Evolutionary conservation across 1,139 yeast species (phyloP).

Genomic region (Suhomyces bribrorum): DNA sequence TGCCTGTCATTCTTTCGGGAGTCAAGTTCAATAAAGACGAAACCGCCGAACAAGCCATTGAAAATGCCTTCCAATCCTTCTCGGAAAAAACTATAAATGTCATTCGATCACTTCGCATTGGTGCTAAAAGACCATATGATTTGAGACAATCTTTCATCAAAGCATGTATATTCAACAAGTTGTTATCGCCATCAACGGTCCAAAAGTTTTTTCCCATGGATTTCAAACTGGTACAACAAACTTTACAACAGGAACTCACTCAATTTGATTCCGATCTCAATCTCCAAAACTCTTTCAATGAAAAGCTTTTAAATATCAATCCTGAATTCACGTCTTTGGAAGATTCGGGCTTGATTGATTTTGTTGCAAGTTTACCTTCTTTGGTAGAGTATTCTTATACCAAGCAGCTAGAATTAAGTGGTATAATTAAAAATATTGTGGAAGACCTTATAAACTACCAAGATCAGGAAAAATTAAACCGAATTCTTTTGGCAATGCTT

Average conservation of each 20-base stretch:
- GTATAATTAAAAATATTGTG: conserved; percentile 33
- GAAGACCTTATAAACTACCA: conserved; percentile 41
- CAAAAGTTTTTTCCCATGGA: conserved; percentile 43
- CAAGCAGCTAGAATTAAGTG: conserved; percentile 39
- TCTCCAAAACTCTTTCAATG: conserved; percentile 21
- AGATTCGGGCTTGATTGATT: conserved; percentile 51
- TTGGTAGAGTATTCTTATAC: conserved; percentile 43
- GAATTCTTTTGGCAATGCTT: conserved; percentile 50
- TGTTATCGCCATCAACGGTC: conserved; percentile 45
- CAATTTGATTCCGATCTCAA: conserved; percentile 13
- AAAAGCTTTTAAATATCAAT: conserved; percentile 46
- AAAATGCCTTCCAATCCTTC: conserved; percentile 20
- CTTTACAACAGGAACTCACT: conserved; percentile 11
- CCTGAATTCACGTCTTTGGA: conserved; percentile 57
- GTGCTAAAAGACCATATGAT: conserved; percentile 38
- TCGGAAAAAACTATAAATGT: conserved; percentile 13
- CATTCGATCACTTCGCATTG: conserved; percentile 13
- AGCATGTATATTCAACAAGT: conserved; percentile 40
- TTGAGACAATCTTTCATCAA: conserved; percentile 59
- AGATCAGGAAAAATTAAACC: conserved; percentile 46
- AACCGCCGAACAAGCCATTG: conserved; percentile 16
- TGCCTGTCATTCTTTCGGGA: conserved; percentile 26
- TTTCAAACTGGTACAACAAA: conserved; percentile 34
- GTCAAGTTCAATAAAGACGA: conserved; percentile 16
- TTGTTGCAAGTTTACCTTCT: conserved; percentile 22